Base-by-base conservation (phyloP, 768 basidiomycete species). In the Fomitopsis pulvina region DNA sequence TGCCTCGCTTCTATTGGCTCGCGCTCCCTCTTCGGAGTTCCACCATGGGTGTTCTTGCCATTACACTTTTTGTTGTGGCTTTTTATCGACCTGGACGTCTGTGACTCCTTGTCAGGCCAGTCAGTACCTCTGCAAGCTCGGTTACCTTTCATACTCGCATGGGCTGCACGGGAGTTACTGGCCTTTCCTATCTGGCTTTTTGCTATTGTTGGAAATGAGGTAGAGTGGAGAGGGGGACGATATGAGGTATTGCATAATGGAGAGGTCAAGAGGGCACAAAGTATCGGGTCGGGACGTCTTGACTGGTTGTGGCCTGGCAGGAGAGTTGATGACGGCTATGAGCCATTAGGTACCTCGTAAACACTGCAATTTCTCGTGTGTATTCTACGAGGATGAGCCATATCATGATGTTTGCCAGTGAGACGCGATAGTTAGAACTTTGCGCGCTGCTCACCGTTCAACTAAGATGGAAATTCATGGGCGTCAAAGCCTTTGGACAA, bases 171-270 rank as follows among this genome's bases (percentile, higher is more conserved):
- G 50, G 96, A 99, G 68, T 11, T 84, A 34, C 65, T 94, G 51
- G 85, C 95, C 3, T 70, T 98, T 20, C 96, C 96, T 0, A 90
- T 98, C 50, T 99, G 84, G 80, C 43, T 85, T 6, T 71, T 85
- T 53, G 95, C 89, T 5, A 79, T 99, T 34, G 67, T 84, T 44
- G 92, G 94, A 25, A 57, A 81, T 63, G 80, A 82, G 50, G 90
- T 99, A 27, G 72, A 75, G 0, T 99, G 96, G 96, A 77, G 96
- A 61, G 95, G 94, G 0, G 75, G 69, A 60, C 76, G 65, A 55
- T 99, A 97, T 67, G 73, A 74, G 54, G 78, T 97, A 40, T 64
- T 83, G 52, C 68, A 67, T 29, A 86, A 91, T 57, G 93, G 94
- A 41, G 84, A 85, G 63, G 83, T 81, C 6, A 69, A 65, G 42